phyloP scores from a whole-genome alignment of 305 asterid genomes.

The Fraxinus greggii region DNA sequence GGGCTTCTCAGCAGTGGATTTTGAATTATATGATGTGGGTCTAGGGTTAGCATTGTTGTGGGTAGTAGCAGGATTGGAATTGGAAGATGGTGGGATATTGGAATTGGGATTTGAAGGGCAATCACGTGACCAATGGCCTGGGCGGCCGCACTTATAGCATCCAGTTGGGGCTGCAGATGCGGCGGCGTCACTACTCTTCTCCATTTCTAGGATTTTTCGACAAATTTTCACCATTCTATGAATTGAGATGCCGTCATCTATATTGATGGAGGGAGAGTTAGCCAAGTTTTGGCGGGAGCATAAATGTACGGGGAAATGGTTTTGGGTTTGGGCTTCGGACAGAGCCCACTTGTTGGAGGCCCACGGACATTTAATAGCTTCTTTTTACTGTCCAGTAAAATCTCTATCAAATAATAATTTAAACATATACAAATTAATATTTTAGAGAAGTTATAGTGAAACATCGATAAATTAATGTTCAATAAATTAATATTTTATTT shows the following conservation, averaged over 20 bases:
- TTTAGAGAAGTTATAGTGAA: neutral
- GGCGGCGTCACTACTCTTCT: conserved; percentile 37
- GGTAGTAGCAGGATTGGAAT: conserved; percentile 15
- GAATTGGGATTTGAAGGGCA: conserved; percentile 57
- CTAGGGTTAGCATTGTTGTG: neutral
- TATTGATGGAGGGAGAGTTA: neutral
- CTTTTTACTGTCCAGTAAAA: too few relatives aligned
- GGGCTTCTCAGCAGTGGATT: conserved; percentile 37
- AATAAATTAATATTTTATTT: too few relatives aligned
- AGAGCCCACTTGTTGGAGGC: neutral
- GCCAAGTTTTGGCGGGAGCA: neutral
- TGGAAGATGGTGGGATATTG: conserved; percentile 25
- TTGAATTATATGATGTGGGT: neutral
- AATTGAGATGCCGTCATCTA: neutral
- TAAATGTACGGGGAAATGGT: neutral
- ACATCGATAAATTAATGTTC: too few relatives aligned
- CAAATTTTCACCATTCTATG: neutral
- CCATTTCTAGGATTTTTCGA: conserved; percentile 26
- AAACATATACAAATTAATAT: too few relatives aligned
- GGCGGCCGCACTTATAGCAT: conserved; percentile 93
- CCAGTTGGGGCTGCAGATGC: conserved; percentile 76
- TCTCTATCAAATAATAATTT: neutral
- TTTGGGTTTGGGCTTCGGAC: neutral
- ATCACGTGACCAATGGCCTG: conserved; percentile 98
- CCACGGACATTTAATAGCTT: neutral